Evolutionary conservation across 2,329 filamentous ascomycete genomes (phyloP), one percentile per base, ranked within the genome.

Genomic region (Ceratocystis ficicola): DNA sequence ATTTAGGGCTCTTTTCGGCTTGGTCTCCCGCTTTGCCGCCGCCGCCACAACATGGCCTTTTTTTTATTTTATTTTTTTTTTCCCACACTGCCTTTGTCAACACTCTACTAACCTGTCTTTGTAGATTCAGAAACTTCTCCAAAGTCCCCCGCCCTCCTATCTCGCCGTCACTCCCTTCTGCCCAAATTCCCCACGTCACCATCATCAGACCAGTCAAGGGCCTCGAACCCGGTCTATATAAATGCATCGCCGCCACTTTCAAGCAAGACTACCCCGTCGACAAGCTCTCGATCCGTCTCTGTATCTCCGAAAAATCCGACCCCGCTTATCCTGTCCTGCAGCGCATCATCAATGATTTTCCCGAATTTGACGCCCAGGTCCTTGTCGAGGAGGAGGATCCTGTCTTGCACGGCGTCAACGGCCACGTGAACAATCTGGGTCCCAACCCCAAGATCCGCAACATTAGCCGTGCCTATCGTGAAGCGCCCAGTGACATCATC

Each of bases 361-460:
- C 89, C 0, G 75, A 77, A 12, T 82, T 84, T 70, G 86, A 96
- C 75, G 86, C 85, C 1, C 81, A 81, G 64, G 79, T 97, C 2
- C 80, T 92, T 10, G 80, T 96, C 61, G 93, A 96, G 76, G 83
- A 88, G 62, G 88, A 95, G 68, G 91, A 96, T 73, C 84, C 88
- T 0, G 74, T 84, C 36, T 77, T 95, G 7, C 81, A 84, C 64
- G 81, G 80, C 36, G 71, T 78, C 41, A 75, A 76, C 10, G 80
- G 80, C 64, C 75, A 80, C 60, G 71, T 76, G 62, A 76, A 81
- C 69, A 81, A 83, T 66, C 80, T 97, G 66, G 95, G 95, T 0
- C 94, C 94, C 1, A 99, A 99, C 72, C 94, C 94, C n/a, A 99
- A 99, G 78, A 95, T 99, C 71, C 82, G 94, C 63, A 99, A 99